Percentiles rank a stretch among this genome's conserved stretches.
These are phyloP conservation scores for Fusarium dimerum DNA, from an alignment of 2,329 filamentous ascomycete species.

Conservation along the genomic window DNA sequence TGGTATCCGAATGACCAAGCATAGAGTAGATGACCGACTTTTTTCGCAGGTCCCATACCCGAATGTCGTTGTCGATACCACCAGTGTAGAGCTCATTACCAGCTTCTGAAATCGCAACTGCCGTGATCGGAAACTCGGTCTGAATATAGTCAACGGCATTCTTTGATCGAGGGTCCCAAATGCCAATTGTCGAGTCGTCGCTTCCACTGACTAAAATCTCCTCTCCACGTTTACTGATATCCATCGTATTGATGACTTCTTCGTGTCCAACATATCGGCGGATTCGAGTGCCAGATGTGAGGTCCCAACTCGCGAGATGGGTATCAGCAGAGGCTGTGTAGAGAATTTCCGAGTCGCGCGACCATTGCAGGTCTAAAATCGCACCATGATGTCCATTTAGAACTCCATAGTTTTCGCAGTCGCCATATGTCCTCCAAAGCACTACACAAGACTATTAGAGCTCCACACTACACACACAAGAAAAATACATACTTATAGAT, in stretches of 20 bases:
- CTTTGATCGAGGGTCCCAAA: slow-evolving; percentile 95
- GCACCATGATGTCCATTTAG: slow-evolving; percentile 89
- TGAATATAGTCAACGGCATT: slow-evolving; percentile 84
- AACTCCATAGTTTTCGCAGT: slow-evolving; percentile 92
- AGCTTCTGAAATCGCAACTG: slow-evolving; percentile 86
- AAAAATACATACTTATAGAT: slow-evolving; percentile 67
- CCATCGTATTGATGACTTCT: slow-evolving; percentile 90
- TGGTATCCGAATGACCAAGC: slow-evolving; percentile 85
- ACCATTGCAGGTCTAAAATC: slow-evolving; percentile 92
- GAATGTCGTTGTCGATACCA: slow-evolving; percentile 95
- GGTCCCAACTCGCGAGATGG: slow-evolving; percentile 92
- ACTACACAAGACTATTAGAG: slow-evolving; percentile 50
- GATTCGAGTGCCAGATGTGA: slow-evolving; percentile 89
- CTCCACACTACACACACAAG: slow-evolving; percentile 11
- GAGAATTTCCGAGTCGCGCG: slow-evolving; percentile 85
- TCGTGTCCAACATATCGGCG: slow-evolving; percentile 91
- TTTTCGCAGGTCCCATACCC: slow-evolving; percentile 95
- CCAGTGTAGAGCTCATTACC: slow-evolving; percentile 95
- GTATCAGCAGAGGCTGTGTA: slow-evolving; percentile 94
- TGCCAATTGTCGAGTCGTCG: slow-evolving; percentile 89
- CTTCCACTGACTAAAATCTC: slow-evolving; percentile 89
- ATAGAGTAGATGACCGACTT: slow-evolving; percentile 85
- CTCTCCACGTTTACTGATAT: slow-evolving; percentile 85
- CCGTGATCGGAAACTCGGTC: slow-evolving; percentile 89
- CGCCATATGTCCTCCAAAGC: slow-evolving; percentile 89